Percentiles rank a stretch among this genome's conserved stretches.
Evolutionary conservation across 1,284 basidiomycete genomes (phyloP).

Genomic region (Pseudozyma thailandica): DNA sequence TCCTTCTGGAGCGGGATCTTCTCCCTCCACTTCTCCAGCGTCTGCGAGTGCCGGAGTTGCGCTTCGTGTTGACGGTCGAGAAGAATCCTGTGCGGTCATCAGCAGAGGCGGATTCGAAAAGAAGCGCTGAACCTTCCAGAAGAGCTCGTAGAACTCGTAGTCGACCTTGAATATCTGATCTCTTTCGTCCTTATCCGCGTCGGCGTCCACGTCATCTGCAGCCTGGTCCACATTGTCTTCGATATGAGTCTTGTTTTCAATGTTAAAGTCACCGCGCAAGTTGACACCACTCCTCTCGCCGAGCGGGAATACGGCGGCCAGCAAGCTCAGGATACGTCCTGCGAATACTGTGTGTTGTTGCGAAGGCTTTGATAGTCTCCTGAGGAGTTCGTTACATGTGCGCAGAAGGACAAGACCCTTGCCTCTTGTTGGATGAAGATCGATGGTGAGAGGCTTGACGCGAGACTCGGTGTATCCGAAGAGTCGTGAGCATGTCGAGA

Average conservation of each 20-base stretch:
- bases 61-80: slow-evolving; percentile 28
- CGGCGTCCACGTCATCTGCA: slow-evolving; percentile 16
- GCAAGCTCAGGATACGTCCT: slow-evolving; percentile 84
- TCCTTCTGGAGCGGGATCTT: slow-evolving; percentile 54
- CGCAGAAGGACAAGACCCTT: slow-evolving; percentile 85
- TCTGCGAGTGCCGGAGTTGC: slow-evolving; percentile 24
- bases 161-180: slow-evolving; percentile 46
- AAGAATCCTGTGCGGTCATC: slow-evolving; percentile 32
- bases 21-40: slow-evolving; percentile 15
- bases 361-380: slow-evolving; percentile 84
- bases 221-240: slow-evolving; percentile 33
- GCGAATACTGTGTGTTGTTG: slow-evolving; percentile 81
- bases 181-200: slow-evolving; percentile 28
- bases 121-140: slow-evolving; percentile 62
- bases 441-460: slow-evolving; percentile 50
- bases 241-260: slow-evolving; percentile 71
- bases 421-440: slow-evolving; percentile 82
- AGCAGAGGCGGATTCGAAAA: slow-evolving; percentile 59
- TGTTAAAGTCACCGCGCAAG: slow-evolving; percentile 79
- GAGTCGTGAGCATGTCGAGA: slow-evolving; percentile 49
- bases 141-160: slow-evolving; percentile 56
- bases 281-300: slow-evolving; percentile 91
- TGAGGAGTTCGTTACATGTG: slow-evolving; percentile 84
- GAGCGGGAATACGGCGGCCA: slow-evolving; percentile 84
- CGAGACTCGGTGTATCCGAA: slow-evolving; percentile 56